Evolutionary conservation across 2,329 filamentous ascomycete species (phyloP).

Genomic region (Aspergillus brasiliensis): DNA sequence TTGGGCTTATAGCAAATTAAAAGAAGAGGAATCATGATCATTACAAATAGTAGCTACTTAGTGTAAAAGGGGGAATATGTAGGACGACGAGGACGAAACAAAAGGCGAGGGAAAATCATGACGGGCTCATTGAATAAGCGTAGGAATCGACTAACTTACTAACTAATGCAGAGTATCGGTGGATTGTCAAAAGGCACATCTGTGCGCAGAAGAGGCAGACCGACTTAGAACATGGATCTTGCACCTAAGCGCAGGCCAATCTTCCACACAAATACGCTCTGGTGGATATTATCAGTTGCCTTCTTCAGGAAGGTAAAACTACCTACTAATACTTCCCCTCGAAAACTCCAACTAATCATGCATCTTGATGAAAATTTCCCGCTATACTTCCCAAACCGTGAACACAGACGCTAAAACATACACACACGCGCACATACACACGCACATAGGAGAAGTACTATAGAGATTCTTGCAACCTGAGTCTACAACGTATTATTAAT

Average conservation of each 20-base stretch:
- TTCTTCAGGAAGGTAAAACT: not conserved
- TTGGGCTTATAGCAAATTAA: not conserved
- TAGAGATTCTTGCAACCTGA: too few relatives aligned
- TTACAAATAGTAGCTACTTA: not conserved
- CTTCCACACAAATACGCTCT: not conserved
- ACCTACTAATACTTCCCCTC: not conserved
- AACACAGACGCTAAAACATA: too few relatives aligned
- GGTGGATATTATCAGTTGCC: not conserved
- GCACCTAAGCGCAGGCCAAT: too few relatives aligned
- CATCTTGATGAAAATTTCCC: not conserved
- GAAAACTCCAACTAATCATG: not conserved
- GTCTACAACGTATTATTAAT: not conserved
- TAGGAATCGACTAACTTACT: not conserved
- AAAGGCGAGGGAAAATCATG: not conserved
- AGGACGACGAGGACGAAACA: not conserved
- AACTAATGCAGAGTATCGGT: constrained; percentile 3
- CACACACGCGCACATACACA: too few relatives aligned
- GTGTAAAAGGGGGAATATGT: not conserved
- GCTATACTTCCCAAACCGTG: not conserved
- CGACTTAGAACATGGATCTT: not conserved
- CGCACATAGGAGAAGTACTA: too few relatives aligned
- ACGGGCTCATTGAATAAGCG: not conserved
- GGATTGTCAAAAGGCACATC: not conserved
- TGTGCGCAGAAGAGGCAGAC: constrained; percentile 4
- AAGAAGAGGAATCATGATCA: not conserved